Conservation (phyloP, 441 rosid genomes). For the Raphanus hybrid region DNA sequence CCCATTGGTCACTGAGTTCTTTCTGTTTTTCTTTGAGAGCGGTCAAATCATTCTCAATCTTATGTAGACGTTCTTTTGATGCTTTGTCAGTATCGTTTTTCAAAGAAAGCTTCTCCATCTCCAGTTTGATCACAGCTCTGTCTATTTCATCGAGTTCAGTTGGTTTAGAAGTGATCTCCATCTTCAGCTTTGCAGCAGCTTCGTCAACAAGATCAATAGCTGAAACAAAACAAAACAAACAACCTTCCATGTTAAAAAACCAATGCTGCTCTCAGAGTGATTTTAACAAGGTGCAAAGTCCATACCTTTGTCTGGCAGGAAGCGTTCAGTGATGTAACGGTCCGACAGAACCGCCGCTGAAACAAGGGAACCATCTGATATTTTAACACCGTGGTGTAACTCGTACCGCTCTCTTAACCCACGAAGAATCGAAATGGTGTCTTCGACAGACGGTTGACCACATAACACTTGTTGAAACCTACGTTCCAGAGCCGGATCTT, state of each 20-base stretch:
- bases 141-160: constrained; percentile 85
- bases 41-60: constrained; percentile 67
- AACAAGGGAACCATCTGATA: constrained; percentile 80
- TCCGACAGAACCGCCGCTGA: constrained; percentile 80
- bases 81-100: constrained; percentile 89
- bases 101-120: constrained; percentile 92
- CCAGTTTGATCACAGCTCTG: constrained; percentile 79
- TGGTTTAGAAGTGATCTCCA: constrained; percentile 97
- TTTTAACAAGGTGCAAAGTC: not conserved
- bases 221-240: constrained; percentile 43
- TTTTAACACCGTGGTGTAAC: constrained; percentile 91
- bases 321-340: constrained; percentile 84
- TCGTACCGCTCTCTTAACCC: constrained; percentile 94
- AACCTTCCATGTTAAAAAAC: constrained; percentile 2
- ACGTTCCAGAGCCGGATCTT: constrained; percentile 91
- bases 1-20: constrained; percentile 81
- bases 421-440: constrained; percentile 83
- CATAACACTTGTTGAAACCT: constrained; percentile 94
- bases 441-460: constrained; percentile 84
- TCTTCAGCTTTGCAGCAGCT: constrained; percentile 95
- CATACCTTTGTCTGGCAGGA: constrained; percentile 92
- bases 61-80: constrained; percentile 79
- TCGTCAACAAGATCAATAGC: constrained; percentile 97
- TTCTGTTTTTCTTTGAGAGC: constrained; percentile 71
- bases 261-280: not conserved